Evolutionary conservation across 805 yeast genomes (phyloP).

Genomic region (Candida coquimbonensis): DNA sequence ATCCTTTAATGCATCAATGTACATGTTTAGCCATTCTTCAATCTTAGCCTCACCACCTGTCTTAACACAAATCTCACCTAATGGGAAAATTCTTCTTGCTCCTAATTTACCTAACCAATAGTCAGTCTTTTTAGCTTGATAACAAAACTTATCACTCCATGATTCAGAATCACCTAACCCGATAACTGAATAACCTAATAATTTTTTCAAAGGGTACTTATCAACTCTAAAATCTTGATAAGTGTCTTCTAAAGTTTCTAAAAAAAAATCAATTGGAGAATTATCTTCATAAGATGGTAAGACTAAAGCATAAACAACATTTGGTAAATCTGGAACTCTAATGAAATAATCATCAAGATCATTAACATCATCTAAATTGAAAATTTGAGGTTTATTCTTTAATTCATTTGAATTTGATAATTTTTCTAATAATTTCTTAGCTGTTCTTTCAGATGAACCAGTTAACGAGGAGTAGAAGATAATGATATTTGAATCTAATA

Average conservation of each 20-base stretch:
- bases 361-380: conserved; percentile 73
- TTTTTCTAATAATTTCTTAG: conserved; percentile 40
- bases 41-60: conserved; percentile 53
- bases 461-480: conserved; percentile 83
- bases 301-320: conserved; percentile 60
- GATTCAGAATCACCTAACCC: conserved; percentile 87
- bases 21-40: conserved; percentile 58
- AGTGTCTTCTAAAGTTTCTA: conserved; percentile 75
- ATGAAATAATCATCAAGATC: conserved; percentile 81
- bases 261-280: conserved; percentile 82
- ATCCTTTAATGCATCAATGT: conserved; percentile 58
- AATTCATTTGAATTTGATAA: conserved; percentile 26
- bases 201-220: conserved; percentile 60
- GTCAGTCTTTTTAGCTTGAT: conserved; percentile 74
- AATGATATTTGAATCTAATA: conserved; percentile 49
- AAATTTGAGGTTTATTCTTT: conserved; percentile 39
- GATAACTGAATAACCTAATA: conserved; percentile 77
- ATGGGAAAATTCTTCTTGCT: conserved; percentile 76
- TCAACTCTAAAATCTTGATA: conserved; percentile 81
- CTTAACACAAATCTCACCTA: conserved; percentile 80
- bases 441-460: conserved; percentile 72
- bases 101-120: conserved; percentile 74
- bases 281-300: conserved; percentile 91
- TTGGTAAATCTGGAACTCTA: conserved; percentile 43
- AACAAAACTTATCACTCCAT: conserved; percentile 81